Evolutionary conservation across 2,329 filamentous ascomycete species (phyloP), one percentile per base, ranked within the genome.

Genomic region (Fusarium armeniacum): DNA sequence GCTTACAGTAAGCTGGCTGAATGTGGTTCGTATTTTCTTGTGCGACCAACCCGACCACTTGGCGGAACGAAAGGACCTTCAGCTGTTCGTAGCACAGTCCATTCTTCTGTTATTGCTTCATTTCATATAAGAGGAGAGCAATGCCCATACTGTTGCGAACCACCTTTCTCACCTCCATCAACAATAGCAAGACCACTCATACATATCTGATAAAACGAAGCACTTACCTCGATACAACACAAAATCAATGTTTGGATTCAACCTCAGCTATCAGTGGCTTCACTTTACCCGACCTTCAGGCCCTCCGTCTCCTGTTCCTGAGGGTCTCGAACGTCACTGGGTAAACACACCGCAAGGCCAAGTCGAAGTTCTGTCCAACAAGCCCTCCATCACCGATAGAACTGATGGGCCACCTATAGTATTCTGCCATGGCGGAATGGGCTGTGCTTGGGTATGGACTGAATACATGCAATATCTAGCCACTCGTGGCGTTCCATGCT

Each of bases 401-500:
- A 40, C 55, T 4, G 58, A 62, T 26, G 70, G 55, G 41, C 41
- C 80, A 12, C 81, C 83, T 3, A 73, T 87, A 15, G 81, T 87
- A 77, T 86, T 87, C 75, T 78, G 82, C 35, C 85, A 88, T 66
- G 86, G 85, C 40, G 85, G 85, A 50, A 86, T 87, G 79, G 86
- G 85, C 41, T 80, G 79, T 56, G 86, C 86, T 10, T 82, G 81
- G 73, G 80, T 86, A 22, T 88, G 85, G 84, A 77, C 82, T 11
- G 79, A 82, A 44, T 88, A 85, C 69, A 83, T 88, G 80, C 77
- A 76, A 26, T 85, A 79, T 69, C 82, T 87, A 57, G 78, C 83
- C 5, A 66, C 76, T 7, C 75, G 75, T 26, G 81, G 83, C 16
- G 80, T 85, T 62, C 79, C 82, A 1, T 84, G 83, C 73, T 88